A percentile compares a stretch with the other conserved stretches of the same genome.
phyloP scores from a whole-genome alignment of 768 basidiomycete species.

The Serendipita sp. region DNA sequence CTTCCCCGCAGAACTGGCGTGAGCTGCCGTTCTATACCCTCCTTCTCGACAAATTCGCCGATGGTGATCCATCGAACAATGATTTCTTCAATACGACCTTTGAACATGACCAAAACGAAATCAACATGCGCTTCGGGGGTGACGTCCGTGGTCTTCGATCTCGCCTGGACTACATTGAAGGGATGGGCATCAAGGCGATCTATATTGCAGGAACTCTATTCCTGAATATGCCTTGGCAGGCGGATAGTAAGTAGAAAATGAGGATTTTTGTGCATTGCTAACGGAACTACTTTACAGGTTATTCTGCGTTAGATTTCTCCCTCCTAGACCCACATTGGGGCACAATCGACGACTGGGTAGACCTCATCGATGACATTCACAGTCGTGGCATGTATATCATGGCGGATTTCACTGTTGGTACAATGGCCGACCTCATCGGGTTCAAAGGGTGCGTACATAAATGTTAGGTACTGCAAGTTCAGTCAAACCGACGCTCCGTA shows the following conservation, averaged over 20 bases:
- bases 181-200: slow-evolving; percentile 71
- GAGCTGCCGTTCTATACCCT: slow-evolving; percentile 61
- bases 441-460: slow-evolving; percentile 48
- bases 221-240: slow-evolving; percentile 93
- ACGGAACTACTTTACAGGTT: slow-evolving; percentile 34
- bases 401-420: slow-evolving; percentile 87
- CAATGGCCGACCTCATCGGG: slow-evolving; percentile 75
- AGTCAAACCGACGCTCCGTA: background rate
- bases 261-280: background rate
- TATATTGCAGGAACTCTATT: slow-evolving; percentile 90
- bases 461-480: slow-evolving; percentile 8
- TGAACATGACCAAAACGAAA: slow-evolving; percentile 77
- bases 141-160: slow-evolving; percentile 64
- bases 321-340: slow-evolving; percentile 91
- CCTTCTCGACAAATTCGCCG: slow-evolving; percentile 85
- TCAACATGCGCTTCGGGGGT: slow-evolving; percentile 77
- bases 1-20: slow-evolving; percentile 78
- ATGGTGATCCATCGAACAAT: slow-evolving; percentile 83
- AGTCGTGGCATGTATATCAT: slow-evolving; percentile 78
- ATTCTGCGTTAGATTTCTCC: slow-evolving; percentile 82
- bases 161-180: slow-evolving; percentile 72
- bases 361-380: slow-evolving; percentile 61
- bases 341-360: slow-evolving; percentile 60
- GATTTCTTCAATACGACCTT: slow-evolving; percentile 67
- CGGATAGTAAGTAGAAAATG: slow-evolving; percentile 54